phyloP scores from a whole-genome alignment of 2,329 filamentous ascomycete species.

The Calonectria leucothoes region DNA sequence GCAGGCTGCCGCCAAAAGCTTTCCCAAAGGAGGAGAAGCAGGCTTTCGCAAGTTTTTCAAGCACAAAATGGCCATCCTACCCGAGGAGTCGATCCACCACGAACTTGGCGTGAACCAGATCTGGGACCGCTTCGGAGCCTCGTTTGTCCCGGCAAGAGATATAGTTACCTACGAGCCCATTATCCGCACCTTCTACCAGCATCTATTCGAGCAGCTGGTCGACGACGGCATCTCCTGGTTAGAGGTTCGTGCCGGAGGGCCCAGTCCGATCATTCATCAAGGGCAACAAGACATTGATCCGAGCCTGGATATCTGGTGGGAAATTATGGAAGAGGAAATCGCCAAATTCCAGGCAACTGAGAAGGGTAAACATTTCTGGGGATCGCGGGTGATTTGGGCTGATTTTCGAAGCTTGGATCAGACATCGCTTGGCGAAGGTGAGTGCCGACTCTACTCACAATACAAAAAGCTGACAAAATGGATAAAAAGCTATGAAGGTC shows the following conservation, averaged over 20 bases:
- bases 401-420: background rate
- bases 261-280: background rate
- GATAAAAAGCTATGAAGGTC: background rate
- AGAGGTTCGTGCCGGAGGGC: background rate
- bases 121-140: background rate
- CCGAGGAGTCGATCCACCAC: background rate
- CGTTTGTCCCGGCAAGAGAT: background rate
- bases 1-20: background rate
- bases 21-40: background rate
- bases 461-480: background rate
- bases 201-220: background rate
- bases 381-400: background rate
- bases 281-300: background rate
- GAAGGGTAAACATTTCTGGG: constrained; percentile 7
- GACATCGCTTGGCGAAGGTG: background rate
- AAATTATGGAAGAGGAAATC: constrained; percentile 1
- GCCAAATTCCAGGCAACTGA: background rate
- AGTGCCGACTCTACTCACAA: background rate
- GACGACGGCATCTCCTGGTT: constrained; percentile 11
- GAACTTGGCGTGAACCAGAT: constrained; percentile 5
- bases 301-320: constrained; percentile 2
- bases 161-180: constrained; percentile 3
- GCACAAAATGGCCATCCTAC: background rate
- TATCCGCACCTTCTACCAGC: background rate
- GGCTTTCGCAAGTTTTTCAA: background rate